Conservation (phyloP, 768 basidiomycete genomes). For the Leccinum truebloodii region DNA sequence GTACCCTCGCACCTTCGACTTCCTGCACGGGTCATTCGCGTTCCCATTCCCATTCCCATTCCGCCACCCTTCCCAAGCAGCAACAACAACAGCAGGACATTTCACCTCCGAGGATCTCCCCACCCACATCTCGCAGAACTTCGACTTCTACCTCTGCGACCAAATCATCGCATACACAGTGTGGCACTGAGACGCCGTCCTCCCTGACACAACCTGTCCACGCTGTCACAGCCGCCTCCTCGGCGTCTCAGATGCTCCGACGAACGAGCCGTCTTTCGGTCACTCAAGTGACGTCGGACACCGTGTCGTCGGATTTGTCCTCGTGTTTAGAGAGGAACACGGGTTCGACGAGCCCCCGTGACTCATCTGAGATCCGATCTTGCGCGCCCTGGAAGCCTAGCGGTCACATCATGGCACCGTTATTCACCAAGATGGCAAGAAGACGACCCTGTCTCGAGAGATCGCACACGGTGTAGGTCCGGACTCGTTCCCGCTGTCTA, state of each 20-base stretch:
- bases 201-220: constrained; percentile 16
- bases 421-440: constrained; percentile 10
- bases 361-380: constrained; percentile 26
- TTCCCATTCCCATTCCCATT: constrained; percentile 16
- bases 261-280: constrained; percentile 22
- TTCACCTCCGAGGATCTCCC: constrained; percentile 16
- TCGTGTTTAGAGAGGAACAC: constrained; percentile 7
- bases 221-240: constrained; percentile 6
- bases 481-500: constrained; percentile 1
- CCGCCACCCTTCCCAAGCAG: constrained; percentile 8
- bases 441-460: constrained; percentile 12
- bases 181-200: constrained; percentile 7
- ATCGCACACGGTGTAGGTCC: not conserved
- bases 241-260: constrained; percentile 24
- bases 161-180: constrained; percentile 1
- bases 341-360: constrained; percentile 6
- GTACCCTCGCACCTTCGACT: constrained; percentile 29
- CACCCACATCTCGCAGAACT: constrained; percentile 19
- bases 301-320: constrained; percentile 4
- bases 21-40: constrained; percentile 27
- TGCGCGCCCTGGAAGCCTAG: constrained; percentile 6
- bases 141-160: constrained; percentile 9
- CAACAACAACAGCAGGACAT: constrained; percentile 1
- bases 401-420: constrained; percentile 24
- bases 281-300: constrained; percentile 7